phyloP scores from a whole-genome alignment of 2,329 filamentous ascomycete genomes.

The Daldinia sp. region DNA sequence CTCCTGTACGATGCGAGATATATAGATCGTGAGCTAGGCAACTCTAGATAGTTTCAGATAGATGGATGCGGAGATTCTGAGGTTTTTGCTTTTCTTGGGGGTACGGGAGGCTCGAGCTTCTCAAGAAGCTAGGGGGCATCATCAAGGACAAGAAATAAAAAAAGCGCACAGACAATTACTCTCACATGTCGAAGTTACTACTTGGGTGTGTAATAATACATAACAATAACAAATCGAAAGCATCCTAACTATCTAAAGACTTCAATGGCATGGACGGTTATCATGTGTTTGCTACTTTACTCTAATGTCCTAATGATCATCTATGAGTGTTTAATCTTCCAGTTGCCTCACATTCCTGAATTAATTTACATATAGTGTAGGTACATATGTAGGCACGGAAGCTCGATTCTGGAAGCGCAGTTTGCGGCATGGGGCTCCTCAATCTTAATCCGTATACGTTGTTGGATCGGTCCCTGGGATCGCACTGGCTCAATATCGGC shows the following conservation, averaged over 20 bases:
- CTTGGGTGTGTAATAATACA: neutral
- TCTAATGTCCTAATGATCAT: too few species aligned
- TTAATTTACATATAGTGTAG: too few species aligned
- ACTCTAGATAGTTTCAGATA: conserved; percentile 11
- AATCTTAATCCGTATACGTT: conserved; percentile 14
- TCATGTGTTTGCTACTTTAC: too few species aligned
- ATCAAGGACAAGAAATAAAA: neutral
- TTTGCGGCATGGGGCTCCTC: conserved; percentile 2
- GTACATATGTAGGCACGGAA: neutral
- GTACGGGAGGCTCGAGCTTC: conserved; percentile 11
- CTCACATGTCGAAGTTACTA: conserved; percentile 24
- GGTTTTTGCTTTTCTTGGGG: neutral
- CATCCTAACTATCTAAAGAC: neutral
- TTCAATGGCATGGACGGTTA: too few species aligned
- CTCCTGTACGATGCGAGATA: conserved; percentile 1
- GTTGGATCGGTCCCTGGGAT: conserved; percentile 18
- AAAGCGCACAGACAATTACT: conserved; percentile 26
- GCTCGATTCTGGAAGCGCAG: conserved; percentile 25
- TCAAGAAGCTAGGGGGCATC: neutral
- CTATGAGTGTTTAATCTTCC: too few species aligned
- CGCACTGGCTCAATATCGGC: neutral
- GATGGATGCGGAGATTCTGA: conserved; percentile 12
- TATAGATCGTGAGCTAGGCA: conserved; percentile 12
- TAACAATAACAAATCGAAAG: conserved; percentile 24
- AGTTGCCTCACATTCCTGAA: too few species aligned